phyloP scores from a whole-genome alignment of 805 yeast genomes.

The Yarrowia osloensis region DNA sequence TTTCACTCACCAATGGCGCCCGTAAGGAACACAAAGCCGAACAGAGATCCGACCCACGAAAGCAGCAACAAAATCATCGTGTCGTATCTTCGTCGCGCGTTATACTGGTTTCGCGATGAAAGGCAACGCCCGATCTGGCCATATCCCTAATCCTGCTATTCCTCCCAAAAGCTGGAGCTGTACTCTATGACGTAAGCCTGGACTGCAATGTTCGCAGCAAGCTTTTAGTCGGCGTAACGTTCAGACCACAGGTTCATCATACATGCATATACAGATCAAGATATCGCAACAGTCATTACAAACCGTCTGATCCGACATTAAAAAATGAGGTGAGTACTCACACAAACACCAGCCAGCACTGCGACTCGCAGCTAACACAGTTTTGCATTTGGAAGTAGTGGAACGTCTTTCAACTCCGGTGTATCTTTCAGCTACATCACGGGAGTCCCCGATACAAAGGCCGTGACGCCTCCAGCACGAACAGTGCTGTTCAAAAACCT shows the following conservation, averaged over 20 bases:
- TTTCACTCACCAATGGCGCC: constrained; percentile 42
- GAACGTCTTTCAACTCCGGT: constrained; percentile 20
- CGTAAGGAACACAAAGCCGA: constrained; percentile 58
- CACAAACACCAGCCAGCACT: neutral
- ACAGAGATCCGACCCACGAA: constrained; percentile 59
- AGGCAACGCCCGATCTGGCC: constrained; percentile 2
- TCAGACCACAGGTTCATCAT: neutral
- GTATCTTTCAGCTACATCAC: constrained; percentile 74
- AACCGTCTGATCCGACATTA: neutral
- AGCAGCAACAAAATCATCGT: constrained; percentile 60
- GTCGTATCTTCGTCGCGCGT: constrained; percentile 6
- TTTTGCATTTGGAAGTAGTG: constrained; percentile 25
- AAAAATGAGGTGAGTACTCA: constrained; percentile 6
- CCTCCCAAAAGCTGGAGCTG: neutral
- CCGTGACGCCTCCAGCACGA: constrained; percentile 51
- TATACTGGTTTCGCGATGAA: constrained; percentile 2
- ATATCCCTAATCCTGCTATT: constrained; percentile 23
- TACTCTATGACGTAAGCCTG: too few relatives aligned
- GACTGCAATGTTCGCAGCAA: neutral
- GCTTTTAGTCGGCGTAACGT: too few relatives aligned
- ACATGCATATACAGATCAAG: constrained; percentile 26
- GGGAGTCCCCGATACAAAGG: constrained; percentile 72
- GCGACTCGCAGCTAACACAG: neutral
- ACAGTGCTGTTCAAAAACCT: constrained; percentile 72
- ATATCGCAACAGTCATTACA: neutral